Conservation (phyloP, 2,329 filamentous ascomycete genomes). For the Epicoccum sorghinum region DNA sequence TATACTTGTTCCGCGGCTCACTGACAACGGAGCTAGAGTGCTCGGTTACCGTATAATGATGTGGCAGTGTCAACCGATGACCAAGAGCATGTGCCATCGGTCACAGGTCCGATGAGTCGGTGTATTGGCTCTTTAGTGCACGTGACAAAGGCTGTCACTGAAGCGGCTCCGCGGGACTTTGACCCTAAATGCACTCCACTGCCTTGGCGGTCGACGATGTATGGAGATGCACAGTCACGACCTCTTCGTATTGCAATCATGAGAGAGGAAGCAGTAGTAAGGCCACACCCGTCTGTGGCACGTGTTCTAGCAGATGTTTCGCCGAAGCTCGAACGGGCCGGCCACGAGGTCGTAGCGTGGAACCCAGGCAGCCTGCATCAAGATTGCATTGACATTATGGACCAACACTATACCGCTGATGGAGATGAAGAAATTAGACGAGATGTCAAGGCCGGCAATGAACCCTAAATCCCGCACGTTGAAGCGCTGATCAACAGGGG, state of each 20-base stretch:
- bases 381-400: conserved; percentile 65
- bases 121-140: conserved; percentile 58
- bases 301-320: conserved; percentile 53
- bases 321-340: conserved; percentile 50
- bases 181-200: conserved; percentile 62
- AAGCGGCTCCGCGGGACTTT: conserved; percentile 58
- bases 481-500: conserved; percentile 59
- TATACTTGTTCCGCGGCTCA: neutral
- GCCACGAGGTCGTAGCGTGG: conserved; percentile 64
- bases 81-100: conserved; percentile 68
- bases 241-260: conserved; percentile 59
- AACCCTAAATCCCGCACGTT: conserved; percentile 59
- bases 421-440: conserved; percentile 67
- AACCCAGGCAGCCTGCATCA: conserved; percentile 56
- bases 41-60: conserved; percentile 63
- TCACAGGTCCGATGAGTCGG: conserved; percentile 65
- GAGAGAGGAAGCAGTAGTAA: conserved; percentile 61
- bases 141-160: conserved; percentile 56
- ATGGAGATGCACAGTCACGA: conserved; percentile 48
- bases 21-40: conserved; percentile 51
- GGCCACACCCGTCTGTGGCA: conserved; percentile 59
- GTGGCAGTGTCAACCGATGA: conserved; percentile 67
- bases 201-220: conserved; percentile 59
- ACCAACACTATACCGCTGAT: conserved; percentile 66
- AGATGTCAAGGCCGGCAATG: conserved; percentile 61